These are phyloP conservation scores for Zygotorulaspora mrakii DNA, from an alignment of 1,139 yeast species.

Conservation along the genomic window DNA sequence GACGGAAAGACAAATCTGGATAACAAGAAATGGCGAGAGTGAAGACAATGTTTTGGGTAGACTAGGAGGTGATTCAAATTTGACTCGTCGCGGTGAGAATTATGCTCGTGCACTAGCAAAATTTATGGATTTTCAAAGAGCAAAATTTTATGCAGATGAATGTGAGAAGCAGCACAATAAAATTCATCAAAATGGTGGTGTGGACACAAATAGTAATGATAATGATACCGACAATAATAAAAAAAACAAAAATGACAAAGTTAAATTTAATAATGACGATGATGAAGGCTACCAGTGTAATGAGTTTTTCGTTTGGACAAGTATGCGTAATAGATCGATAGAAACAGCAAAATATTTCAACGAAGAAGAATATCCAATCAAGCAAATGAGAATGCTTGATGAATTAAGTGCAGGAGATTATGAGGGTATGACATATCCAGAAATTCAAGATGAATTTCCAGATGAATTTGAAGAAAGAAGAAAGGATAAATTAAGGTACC, in stretches of 20 bases:
- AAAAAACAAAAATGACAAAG: slow-evolving; percentile 18
- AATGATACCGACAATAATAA: slow-evolving; percentile 25
- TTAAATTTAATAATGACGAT: slow-evolving; percentile 31
- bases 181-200: neutral
- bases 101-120: slow-evolving; percentile 68
- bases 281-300: slow-evolving; percentile 44
- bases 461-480: slow-evolving; percentile 75
- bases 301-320: slow-evolving; percentile 88
- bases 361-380: slow-evolving; percentile 69
- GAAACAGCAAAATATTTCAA: slow-evolving; percentile 76
- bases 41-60: slow-evolving; percentile 77
- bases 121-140: slow-evolving; percentile 71
- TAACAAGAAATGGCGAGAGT: slow-evolving; percentile 91
- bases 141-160: slow-evolving; percentile 56
- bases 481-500: slow-evolving; percentile 69
- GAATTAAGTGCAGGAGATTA: slow-evolving; percentile 90
- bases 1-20: slow-evolving; percentile 90
- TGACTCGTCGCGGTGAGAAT: slow-evolving; percentile 74
- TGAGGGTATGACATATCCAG: slow-evolving; percentile 88
- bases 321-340: slow-evolving; percentile 73
- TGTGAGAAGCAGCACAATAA: slow-evolving; percentile 22
- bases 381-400: slow-evolving; percentile 89
- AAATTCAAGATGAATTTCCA: slow-evolving; percentile 68
- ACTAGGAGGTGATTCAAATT: slow-evolving; percentile 87
- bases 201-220: slow-evolving; percentile 14